phyloP scores from a whole-genome alignment of 176 grass and related monocot species.

The Metroxylon sagu region DNA sequence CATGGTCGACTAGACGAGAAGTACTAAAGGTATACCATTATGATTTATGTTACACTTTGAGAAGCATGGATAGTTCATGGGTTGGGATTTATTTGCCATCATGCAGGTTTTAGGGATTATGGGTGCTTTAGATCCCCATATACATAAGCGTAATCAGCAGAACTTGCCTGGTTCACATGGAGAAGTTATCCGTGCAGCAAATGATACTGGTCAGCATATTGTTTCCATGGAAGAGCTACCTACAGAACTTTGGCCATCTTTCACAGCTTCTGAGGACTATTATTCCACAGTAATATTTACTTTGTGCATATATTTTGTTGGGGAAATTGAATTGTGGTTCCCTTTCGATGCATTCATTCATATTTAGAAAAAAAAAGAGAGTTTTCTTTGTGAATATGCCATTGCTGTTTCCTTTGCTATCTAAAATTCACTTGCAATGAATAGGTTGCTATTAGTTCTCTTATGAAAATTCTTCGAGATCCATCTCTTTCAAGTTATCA shows the following conservation, averaged over 20 bases:
- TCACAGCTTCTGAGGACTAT: slow-evolving; percentile 87
- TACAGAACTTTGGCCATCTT: slow-evolving; percentile 93
- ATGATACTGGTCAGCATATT: slow-evolving; percentile 81
- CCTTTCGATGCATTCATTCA: too few relatives aligned
- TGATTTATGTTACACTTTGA: background rate
- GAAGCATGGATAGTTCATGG: too few relatives aligned
- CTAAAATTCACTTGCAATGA: slow-evolving; percentile 20
- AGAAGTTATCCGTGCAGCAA: slow-evolving; percentile 49
- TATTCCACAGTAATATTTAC: slow-evolving; percentile 76
- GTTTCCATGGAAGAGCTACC: slow-evolving; percentile 95
- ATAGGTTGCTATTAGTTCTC: slow-evolving; percentile 91
- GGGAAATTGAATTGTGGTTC: too few relatives aligned
- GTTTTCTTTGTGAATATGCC: too few relatives aligned
- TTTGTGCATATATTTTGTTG: slow-evolving; percentile 8
- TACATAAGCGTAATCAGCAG: slow-evolving; percentile 88
- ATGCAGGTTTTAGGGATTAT: slow-evolving; percentile 95
- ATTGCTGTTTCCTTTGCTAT: background rate
- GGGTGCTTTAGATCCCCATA: slow-evolving; percentile 93
- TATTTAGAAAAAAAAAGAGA: too few relatives aligned
- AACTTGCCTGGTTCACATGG: slow-evolving; percentile 72
- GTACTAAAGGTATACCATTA: slow-evolving; percentile 69
- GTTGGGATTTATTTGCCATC: slow-evolving; percentile 6
- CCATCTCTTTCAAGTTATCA: slow-evolving; percentile 98
- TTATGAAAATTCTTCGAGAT: slow-evolving; percentile 94
- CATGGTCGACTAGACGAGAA: slow-evolving; percentile 95